Evolutionary conservation across 1,284 basidiomycete genomes (phyloP).

Genomic region (Termitomyces sp.): DNA sequence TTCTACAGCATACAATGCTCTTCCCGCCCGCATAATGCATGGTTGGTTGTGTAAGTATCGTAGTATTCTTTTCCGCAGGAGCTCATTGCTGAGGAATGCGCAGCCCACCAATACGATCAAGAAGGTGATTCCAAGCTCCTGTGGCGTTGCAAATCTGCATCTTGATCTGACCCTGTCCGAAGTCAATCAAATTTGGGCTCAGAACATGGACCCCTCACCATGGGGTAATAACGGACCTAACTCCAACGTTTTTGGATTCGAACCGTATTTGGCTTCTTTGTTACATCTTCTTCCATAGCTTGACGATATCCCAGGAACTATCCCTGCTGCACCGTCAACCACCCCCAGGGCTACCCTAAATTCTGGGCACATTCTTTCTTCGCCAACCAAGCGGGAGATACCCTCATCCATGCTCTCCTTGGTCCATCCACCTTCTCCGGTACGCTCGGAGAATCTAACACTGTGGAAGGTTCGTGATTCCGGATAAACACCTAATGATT

Average conservation of each 20-base stretch:
- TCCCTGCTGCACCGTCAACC: constrained; percentile 38
- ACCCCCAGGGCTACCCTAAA: constrained; percentile 35
- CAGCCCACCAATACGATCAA: constrained; percentile 38
- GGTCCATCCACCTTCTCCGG: constrained; percentile 33
- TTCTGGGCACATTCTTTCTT: constrained; percentile 39
- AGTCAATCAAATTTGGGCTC: constrained; percentile 39
- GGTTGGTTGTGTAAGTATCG: constrained; percentile 34
- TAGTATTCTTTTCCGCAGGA: background rate
- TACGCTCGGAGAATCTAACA: constrained; percentile 26
- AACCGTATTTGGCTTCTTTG: constrained; percentile 27
- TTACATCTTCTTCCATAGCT: background rate
- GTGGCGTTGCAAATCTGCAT: background rate
- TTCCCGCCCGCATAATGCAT: constrained; percentile 32
- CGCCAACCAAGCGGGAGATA: constrained; percentile 23
- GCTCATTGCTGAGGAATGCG: background rate
- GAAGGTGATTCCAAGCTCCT: constrained; percentile 23
- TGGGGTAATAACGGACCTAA: constrained; percentile 33
- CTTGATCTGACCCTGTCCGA: background rate
- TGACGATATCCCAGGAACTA: constrained; percentile 28
- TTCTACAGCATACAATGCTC: constrained; percentile 33
- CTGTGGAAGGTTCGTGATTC: constrained; percentile 26
- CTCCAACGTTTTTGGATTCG: constrained; percentile 38
- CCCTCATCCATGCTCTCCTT: constrained; percentile 32
- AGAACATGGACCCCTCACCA: constrained; percentile 32
- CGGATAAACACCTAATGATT: background rate